These are phyloP conservation scores for Phytophthora crassamura DNA, from an alignment of 352 stramenopile genomes.

Conservation along the genomic window DNA sequence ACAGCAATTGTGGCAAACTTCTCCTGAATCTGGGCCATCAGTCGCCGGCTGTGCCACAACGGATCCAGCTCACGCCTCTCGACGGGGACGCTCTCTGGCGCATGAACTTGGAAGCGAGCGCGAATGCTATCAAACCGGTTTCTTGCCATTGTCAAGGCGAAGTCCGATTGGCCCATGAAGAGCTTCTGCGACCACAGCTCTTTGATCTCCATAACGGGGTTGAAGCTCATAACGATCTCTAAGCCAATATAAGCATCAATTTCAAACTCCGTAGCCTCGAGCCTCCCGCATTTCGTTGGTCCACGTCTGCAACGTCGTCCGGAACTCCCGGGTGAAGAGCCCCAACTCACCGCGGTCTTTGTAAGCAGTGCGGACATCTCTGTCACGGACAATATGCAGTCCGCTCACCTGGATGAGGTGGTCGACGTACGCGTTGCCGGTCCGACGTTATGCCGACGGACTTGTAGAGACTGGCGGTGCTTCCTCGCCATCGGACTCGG, in stretches of 20 bases:
- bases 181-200: constrained; percentile 11
- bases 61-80: not conserved
- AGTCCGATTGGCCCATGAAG: constrained; percentile 2
- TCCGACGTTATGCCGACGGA: too few species aligned
- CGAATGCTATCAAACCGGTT: constrained; percentile 10
- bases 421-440: too few species aligned
- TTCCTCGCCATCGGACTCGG: too few species aligned
- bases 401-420: too few species aligned
- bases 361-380: too few species aligned
- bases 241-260: constrained; percentile 11
- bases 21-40: too few species aligned
- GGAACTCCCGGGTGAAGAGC: not conserved
- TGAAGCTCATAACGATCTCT: constrained; percentile 3
- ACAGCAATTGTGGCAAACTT: too few species aligned
- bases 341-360: too few species aligned
- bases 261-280: not conserved
- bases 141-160: constrained; percentile 8
- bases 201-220: not conserved
- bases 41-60: constrained; percentile 5
- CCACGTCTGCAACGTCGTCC: not conserved
- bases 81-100: not conserved
- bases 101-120: constrained; percentile 5
- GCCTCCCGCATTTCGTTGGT: constrained; percentile 1
- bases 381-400: too few species aligned
- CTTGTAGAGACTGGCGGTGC: too few species aligned